These are phyloP conservation scores for Senna tora DNA, from an alignment of 306 rosid species.

Conservation along the genomic window DNA sequence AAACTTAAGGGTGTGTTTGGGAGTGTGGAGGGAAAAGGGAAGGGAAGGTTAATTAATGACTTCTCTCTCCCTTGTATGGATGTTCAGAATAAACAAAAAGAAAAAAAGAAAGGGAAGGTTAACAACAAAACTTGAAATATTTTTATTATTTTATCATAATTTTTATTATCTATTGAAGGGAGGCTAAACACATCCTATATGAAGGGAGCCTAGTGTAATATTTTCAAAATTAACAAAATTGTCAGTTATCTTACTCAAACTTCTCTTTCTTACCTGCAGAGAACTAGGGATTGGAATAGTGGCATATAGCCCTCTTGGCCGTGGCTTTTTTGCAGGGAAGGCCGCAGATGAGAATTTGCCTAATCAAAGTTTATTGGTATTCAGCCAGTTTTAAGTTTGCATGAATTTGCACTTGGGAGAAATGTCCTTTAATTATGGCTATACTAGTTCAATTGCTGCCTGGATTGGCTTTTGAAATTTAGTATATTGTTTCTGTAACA, in stretches of 20 bases:
- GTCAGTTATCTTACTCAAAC: not conserved
- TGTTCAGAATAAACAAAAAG: too few relatives aligned
- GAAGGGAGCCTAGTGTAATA: not conserved
- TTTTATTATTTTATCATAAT: too few relatives aligned
- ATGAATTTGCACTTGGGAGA: not conserved
- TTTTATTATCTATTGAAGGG: too few relatives aligned
- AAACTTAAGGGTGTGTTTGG: too few relatives aligned
- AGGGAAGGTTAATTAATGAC: too few relatives aligned
- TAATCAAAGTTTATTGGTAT: conserved; percentile 60
- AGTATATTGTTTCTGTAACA: conserved; percentile 33
- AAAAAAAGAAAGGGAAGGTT: too few relatives aligned
- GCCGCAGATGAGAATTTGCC: conserved; percentile 63
- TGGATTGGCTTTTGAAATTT: conserved; percentile 24
- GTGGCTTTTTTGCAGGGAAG: conserved; percentile 78
- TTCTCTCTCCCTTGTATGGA: too few relatives aligned
- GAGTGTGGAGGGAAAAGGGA: too few relatives aligned
- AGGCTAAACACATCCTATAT: too few relatives aligned
- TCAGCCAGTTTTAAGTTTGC: conserved; percentile 25
- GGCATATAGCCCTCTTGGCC: conserved; percentile 74
- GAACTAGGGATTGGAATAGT: conserved; percentile 78
- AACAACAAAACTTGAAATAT: too few relatives aligned
- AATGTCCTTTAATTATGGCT: not conserved
- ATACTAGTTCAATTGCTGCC: not conserved
- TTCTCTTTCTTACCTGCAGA: conserved; percentile 37
- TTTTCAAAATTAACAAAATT: not conserved